Base-by-base conservation (phyloP, 2,329 filamentous ascomycete species). In the Clonostachys byssicola region DNA sequence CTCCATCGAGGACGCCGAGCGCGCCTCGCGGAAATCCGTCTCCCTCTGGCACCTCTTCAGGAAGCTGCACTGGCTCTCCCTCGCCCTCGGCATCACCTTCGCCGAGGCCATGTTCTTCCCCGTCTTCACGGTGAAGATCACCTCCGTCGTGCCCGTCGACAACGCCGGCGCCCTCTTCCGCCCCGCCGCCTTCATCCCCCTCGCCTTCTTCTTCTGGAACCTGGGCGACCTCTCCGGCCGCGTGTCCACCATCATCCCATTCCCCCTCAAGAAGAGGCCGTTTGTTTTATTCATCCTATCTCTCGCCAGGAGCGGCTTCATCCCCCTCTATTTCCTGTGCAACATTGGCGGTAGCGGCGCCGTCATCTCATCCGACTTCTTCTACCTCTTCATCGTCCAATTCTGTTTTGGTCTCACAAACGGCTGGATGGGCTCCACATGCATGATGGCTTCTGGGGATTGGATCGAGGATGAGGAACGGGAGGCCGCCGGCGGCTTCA, bases 151-250 rank as follows among this genome's bases (percentile, higher is more conserved):
- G 20, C 56, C 60, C 49, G 61, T 56, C 52, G 17, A 34, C 14
- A 34, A 18, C 39, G 35, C 60, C 8, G 74, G 78, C 12, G 71
- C 77, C 14, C 68, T 95, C 14, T 80, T 95, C 54, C 80, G 83
- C 45, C 82, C 89, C 0, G 75, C 83, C 1, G 83, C 86, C 14
- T 99, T 97, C 64, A 92, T 97, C 49, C 92, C 94, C 0, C 75
- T 96, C 1, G 90, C 81, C 5, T 95, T 97, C 66, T 81, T 97
- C 50, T 81, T 94, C 61, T 99, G 94, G 94, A 99, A 97, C 61
- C 63, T 86, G 3, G 94, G 94, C 40, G 94, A 97, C 62, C 72
- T 97, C 8, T 52, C 80, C 13, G 94, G 94, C 6, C 82, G 94
- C 9, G 68, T 95, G 17, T 63, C 81, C 2, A 86, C 90, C 2